These are phyloP conservation scores for Flaveria ramosissima DNA, from an alignment of 129 eudicot genomes.

Conservation along the genomic window DNA sequence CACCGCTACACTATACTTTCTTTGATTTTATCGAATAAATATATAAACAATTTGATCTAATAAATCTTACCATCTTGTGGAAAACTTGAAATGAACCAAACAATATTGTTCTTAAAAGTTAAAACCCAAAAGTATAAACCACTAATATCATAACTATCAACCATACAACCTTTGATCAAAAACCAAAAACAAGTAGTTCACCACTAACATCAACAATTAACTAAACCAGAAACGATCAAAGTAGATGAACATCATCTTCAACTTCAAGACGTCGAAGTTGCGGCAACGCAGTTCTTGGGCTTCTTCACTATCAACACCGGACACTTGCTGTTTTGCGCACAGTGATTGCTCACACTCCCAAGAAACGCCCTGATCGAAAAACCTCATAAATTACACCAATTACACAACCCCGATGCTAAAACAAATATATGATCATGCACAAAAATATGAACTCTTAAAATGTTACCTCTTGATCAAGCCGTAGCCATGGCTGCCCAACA, in stretches of 20 bases:
- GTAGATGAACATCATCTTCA: constrained; percentile 2
- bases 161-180: background rate
- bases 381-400: background rate
- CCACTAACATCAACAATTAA: background rate
- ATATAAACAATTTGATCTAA: no score
- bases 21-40: no score
- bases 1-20: no score
- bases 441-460: no score
- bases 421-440: no score
- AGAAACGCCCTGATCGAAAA: constrained; percentile 64
- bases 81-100: background rate
- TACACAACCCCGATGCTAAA: no score
- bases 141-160: background rate
- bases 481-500: constrained; percentile 91
- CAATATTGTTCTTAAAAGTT: background rate
- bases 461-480: constrained; percentile 66
- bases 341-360: constrained; percentile 90
- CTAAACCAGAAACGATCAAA: background rate
- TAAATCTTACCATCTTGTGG: no score
- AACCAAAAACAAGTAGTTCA: background rate
- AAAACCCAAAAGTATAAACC: background rate
- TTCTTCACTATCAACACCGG: constrained; percentile 82
- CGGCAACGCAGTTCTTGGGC: constrained; percentile 47
- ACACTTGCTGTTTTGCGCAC: constrained; percentile 72
- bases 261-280: constrained; percentile 17